phyloP scores from a whole-genome alignment of 2,329 filamentous ascomycete genomes.

The Pestalotiopsis sp. region DNA sequence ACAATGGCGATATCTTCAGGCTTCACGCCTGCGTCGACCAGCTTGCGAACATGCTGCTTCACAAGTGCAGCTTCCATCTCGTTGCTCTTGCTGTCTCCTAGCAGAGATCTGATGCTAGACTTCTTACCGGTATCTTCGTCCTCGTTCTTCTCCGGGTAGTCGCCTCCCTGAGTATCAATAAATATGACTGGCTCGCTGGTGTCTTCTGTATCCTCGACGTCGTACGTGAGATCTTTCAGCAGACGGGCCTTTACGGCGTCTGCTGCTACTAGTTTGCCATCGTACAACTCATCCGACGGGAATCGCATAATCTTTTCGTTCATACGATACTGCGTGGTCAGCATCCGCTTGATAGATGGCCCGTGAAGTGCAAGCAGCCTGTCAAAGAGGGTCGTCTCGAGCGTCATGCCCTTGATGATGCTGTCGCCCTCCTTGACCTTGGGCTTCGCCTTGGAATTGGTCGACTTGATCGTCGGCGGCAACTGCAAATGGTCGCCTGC shows the following conservation, averaged over 20 bases:
- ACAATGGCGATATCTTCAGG: constrained; percentile 89
- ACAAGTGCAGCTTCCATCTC: constrained; percentile 87
- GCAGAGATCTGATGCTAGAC: constrained; percentile 44
- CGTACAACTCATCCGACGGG: constrained; percentile 87
- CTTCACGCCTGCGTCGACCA: constrained; percentile 79
- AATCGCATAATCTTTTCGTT: constrained; percentile 95
- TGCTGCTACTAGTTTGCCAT: constrained; percentile 76
- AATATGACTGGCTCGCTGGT: constrained; percentile 88
- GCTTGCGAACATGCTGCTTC: constrained; percentile 70
- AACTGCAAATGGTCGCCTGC: constrained; percentile 94
- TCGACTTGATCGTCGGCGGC: constrained; percentile 90
- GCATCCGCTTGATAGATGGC: constrained; percentile 83
- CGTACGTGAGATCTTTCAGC: constrained; percentile 76
- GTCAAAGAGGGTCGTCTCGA: constrained; percentile 94
- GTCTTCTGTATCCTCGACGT: constrained; percentile 79
- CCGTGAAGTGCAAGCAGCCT: constrained; percentile 83
- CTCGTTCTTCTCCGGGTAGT: constrained; percentile 82
- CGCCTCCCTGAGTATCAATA: constrained; percentile 93
- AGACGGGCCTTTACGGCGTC: constrained; percentile 75
- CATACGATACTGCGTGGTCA: constrained; percentile 98
- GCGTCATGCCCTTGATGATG: constrained; percentile 55
- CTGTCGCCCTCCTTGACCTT: constrained; percentile 34
- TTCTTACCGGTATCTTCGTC: constrained; percentile 63
- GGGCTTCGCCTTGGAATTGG: constrained; percentile 52
- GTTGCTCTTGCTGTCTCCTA: constrained; percentile 64